These are phyloP conservation scores for Paraurostyla sp. DNA, from an alignment of 73 alveolate genomes.

Conservation along the genomic window DNA sequence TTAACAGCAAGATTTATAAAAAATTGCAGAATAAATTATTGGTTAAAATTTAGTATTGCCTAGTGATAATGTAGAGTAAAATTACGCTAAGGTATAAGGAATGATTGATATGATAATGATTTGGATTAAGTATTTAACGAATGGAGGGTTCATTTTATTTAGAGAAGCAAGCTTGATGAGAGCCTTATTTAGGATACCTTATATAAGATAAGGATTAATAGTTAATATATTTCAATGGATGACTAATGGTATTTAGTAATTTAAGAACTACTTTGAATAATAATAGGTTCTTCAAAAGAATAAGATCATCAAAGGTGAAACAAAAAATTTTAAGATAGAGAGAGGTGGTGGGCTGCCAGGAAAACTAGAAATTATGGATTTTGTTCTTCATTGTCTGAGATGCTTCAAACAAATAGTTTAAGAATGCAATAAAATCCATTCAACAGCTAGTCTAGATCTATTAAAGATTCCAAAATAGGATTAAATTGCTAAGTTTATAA, in stretches of 20 bases:
- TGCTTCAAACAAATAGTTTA: conserved; percentile 21
- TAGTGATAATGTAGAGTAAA: conserved; percentile 2
- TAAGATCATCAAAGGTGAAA: not conserved
- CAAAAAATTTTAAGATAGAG: conserved; percentile 7
- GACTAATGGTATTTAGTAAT: not conserved
- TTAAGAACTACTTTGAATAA: not conserved
- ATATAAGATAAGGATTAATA: conserved; percentile 17
- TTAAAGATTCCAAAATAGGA: not conserved
- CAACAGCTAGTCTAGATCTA: conserved; percentile 37
- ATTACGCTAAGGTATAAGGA: conserved; percentile 2
- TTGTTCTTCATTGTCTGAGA: conserved; percentile 20
- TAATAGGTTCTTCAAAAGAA: not conserved
- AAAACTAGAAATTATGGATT: conserved; percentile 4
- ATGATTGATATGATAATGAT: conserved; percentile 44
- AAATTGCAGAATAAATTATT: not conserved
- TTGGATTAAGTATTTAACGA: conserved; percentile 27
- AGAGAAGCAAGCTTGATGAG: conserved; percentile 29
- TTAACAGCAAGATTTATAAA: not conserved
- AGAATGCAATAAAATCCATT: conserved; percentile 29
- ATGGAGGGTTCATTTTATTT: conserved; percentile 11
- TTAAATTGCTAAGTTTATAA: not conserved
- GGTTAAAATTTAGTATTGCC: not conserved
- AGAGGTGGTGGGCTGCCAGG: conserved; percentile 45
- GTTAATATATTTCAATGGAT: conserved; percentile 5
- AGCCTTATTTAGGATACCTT: conserved; percentile 8